Evolutionary conservation across 2,329 filamentous ascomycete species (phyloP).

Genomic region (Penicillium sp.): DNA sequence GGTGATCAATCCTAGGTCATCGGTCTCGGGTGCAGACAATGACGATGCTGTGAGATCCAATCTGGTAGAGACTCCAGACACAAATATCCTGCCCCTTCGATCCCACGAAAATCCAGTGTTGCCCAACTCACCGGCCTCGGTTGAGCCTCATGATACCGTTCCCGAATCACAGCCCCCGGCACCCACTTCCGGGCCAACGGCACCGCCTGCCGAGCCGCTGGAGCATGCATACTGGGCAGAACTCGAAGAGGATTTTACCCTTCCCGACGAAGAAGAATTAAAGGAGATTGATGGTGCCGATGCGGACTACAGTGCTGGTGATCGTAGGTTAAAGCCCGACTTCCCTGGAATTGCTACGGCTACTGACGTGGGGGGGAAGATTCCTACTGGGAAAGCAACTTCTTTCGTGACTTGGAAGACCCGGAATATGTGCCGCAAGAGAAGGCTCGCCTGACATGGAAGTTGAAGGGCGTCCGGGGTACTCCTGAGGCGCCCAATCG

Average conservation of each 20-base stretch:
- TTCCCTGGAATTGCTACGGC: background rate
- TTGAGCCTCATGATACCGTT: background rate
- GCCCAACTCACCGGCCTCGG: background rate
- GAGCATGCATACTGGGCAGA: constrained; percentile 49
- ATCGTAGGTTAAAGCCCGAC: constrained; percentile 38
- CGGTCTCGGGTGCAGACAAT: too few species aligned
- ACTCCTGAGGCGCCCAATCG: constrained; percentile 56
- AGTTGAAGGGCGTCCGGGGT: constrained; percentile 54
- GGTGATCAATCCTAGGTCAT: too few species aligned
- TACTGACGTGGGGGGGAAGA: constrained; percentile 31
- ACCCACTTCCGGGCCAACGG: constrained; percentile 13
- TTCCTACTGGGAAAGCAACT: constrained; percentile 53
- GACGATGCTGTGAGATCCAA: too few species aligned
- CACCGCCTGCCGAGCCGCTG: constrained; percentile 12
- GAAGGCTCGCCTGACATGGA: constrained; percentile 55
- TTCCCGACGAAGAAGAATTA: constrained; percentile 53
- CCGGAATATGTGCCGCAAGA: constrained; percentile 51
- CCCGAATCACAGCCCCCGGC: constrained; percentile 7
- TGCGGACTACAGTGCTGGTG: constrained; percentile 50
- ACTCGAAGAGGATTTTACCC: constrained; percentile 52
- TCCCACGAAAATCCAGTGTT: background rate
- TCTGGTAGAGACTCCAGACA: constrained; percentile 1
- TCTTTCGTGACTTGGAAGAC: constrained; percentile 53
- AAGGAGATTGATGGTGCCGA: constrained; percentile 50
- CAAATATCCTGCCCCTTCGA: constrained; percentile 1